phyloP scores from a whole-genome alignment of 2,329 filamentous ascomycete species.

The Cryoendolithus antarcticus region DNA sequence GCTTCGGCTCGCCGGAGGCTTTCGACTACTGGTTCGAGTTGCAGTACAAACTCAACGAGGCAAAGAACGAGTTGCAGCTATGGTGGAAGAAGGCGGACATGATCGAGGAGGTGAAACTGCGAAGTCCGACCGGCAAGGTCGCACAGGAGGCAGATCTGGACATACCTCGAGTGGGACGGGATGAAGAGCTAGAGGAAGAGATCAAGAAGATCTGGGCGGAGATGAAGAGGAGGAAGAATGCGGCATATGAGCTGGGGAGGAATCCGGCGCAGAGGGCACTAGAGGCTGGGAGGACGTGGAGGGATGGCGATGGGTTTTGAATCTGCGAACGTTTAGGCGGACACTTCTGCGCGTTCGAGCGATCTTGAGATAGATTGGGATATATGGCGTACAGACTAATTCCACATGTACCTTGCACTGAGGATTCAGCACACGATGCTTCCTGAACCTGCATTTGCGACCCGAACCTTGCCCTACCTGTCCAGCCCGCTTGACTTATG shows the following conservation, averaged over 20 bases:
- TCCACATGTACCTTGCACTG: no score
- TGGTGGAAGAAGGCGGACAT: slow-evolving; percentile 30
- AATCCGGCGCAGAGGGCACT: slow-evolving; percentile 39
- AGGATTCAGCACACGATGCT: no score
- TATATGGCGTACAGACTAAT: neutral
- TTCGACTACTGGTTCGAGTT: slow-evolving; percentile 39
- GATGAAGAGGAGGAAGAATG: slow-evolving; percentile 29
- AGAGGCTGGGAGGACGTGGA: slow-evolving; percentile 43
- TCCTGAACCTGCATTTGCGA: no score
- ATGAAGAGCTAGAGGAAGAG: slow-evolving; percentile 30
- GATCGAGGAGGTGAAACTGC: slow-evolving; percentile 24
- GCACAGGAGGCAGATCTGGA: slow-evolving; percentile 26
- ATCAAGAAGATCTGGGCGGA: slow-evolving; percentile 33
- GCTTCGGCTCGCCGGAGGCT: slow-evolving; percentile 41
- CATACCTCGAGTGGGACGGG: slow-evolving; percentile 30
- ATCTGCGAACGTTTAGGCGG: neutral
- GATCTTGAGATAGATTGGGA: neutral
- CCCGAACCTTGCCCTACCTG: no score
- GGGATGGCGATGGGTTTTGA: slow-evolving; percentile 39
- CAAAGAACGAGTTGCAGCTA: slow-evolving; percentile 28
- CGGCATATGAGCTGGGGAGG: slow-evolving; percentile 39
- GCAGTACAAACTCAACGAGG: slow-evolving; percentile 29
- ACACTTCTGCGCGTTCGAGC: neutral
- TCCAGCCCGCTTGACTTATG: no score
- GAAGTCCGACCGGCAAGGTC: slow-evolving; percentile 29